Percentiles rank a stretch among this genome's conserved stretches.
Conservation (phyloP, 2,329 filamentous ascomycete genomes). For the Blumeria hordei region DNA sequence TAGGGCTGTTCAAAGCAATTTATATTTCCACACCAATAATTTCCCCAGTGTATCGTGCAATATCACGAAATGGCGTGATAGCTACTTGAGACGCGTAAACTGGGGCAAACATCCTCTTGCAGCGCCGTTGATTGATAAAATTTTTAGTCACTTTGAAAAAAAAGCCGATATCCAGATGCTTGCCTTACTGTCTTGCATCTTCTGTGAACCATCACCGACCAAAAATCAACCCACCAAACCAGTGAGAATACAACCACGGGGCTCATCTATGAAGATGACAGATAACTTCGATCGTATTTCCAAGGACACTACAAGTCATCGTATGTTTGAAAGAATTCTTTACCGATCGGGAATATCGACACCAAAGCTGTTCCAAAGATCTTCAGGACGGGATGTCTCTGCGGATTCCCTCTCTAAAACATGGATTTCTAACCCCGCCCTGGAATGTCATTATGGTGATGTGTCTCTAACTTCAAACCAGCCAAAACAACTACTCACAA, state of each 20-base stretch:
- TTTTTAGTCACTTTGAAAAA: conserved; percentile 39
- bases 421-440: conserved; percentile 28
- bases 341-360: conserved; percentile 31
- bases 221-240: conserved; percentile 31
- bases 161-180: conserved; percentile 44
- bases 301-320: conserved; percentile 29
- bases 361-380: conserved; percentile 30
- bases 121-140: conserved; percentile 30
- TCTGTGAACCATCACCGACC: conserved; percentile 32
- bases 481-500: conserved; percentile 22
- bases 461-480: conserved; percentile 28
- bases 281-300: conserved; percentile 44
- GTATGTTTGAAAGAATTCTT: conserved; percentile 25
- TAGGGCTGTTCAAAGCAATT: conserved; percentile 15
- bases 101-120: conserved; percentile 44
- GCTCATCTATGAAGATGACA: conserved; percentile 38
- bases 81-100: conserved; percentile 33
- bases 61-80: conserved; percentile 6
- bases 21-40: conserved; percentile 23
- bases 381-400: conserved; percentile 28
- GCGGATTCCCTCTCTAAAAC: conserved; percentile 29
- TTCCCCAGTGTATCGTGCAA: conserved; percentile 14
- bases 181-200: conserved; percentile 46
- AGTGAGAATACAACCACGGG: conserved; percentile 31
- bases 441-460: conserved; percentile 34